These are phyloP conservation scores for Leucoagaricus sp. DNA, from an alignment of 1,284 basidiomycete genomes.

Conservation along the genomic window DNA sequence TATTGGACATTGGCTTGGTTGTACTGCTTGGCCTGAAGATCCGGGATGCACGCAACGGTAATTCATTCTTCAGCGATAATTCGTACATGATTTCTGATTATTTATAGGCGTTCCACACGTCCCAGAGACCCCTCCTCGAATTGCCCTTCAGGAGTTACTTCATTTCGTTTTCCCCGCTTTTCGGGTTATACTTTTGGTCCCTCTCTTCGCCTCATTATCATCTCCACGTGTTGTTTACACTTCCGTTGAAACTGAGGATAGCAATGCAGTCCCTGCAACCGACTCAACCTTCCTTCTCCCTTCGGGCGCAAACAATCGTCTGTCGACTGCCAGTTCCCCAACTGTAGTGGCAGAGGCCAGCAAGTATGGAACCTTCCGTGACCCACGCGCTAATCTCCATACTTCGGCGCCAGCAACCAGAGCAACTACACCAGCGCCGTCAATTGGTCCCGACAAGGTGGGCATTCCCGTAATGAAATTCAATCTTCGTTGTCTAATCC, in stretches of 20 bases:
- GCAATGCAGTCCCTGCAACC: conserved; percentile 38
- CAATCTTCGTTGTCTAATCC: neutral
- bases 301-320: conserved; percentile 38
- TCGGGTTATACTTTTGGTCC: conserved; percentile 62
- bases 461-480: conserved; percentile 1
- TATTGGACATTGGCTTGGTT: conserved; percentile 60
- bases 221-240: conserved; percentile 64
- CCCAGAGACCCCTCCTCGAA: conserved; percentile 32
- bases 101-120: conserved; percentile 29
- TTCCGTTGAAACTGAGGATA: conserved; percentile 42
- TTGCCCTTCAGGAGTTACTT: conserved; percentile 42
- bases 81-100: conserved; percentile 12
- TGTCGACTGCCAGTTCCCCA: conserved; percentile 49
- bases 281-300: conserved; percentile 56
- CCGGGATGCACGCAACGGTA: conserved; percentile 44
- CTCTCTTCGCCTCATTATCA: conserved; percentile 57
- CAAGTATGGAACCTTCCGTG: conserved; percentile 77
- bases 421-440: conserved; percentile 62
- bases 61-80: conserved; percentile 20
- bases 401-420: conserved; percentile 59
- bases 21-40: conserved; percentile 52
- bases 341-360: conserved; percentile 42
- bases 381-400: conserved; percentile 47
- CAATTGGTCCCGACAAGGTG: conserved; percentile 46
- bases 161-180: conserved; percentile 65